phyloP scores from a whole-genome alignment of 1,284 basidiomycete genomes.

The Leccinum pallidistipes region DNA sequence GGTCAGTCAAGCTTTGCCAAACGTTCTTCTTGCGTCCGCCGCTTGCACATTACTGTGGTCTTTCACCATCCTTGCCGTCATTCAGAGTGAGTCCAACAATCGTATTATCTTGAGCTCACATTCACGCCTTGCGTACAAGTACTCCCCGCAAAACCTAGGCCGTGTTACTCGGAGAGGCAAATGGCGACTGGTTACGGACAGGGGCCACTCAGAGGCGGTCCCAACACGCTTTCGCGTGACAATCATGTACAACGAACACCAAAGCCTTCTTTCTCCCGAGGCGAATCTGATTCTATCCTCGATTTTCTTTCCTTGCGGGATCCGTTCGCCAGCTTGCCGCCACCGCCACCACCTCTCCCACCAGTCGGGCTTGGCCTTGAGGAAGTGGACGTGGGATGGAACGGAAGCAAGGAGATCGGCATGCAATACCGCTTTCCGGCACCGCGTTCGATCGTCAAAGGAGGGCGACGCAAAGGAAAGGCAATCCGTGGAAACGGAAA shows the following conservation, averaged over 20 bases:
- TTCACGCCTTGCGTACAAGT: slow-evolving; percentile 18
- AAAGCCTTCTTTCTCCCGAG: slow-evolving; percentile 24
- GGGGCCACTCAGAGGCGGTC: background rate
- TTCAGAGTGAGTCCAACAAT: slow-evolving; percentile 25
- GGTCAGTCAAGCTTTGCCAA: background rate
- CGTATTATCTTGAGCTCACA: background rate
- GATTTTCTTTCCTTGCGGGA: slow-evolving; percentile 37
- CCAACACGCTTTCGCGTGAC: background rate
- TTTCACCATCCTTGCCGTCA: slow-evolving; percentile 14
- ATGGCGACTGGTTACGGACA: slow-evolving; percentile 1
- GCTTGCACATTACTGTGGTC: slow-evolving; percentile 29
- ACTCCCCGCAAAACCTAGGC: slow-evolving; percentile 14
- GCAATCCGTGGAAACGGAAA: slow-evolving; percentile 18
- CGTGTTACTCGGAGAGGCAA: slow-evolving; percentile 11
- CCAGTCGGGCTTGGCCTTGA: slow-evolving; percentile 29
- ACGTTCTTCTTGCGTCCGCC: slow-evolving; percentile 21
- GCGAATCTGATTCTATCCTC: slow-evolving; percentile 30
- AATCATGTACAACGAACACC: slow-evolving; percentile 6
- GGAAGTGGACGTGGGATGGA: slow-evolving; percentile 32
- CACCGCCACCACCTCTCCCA: slow-evolving; percentile 33
- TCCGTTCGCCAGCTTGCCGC: slow-evolving; percentile 34
- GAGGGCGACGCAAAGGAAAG: slow-evolving; percentile 22
- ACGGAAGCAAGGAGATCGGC: slow-evolving; percentile 23
- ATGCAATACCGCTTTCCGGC: slow-evolving; percentile 36
- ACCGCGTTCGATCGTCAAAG: slow-evolving; percentile 30